These are phyloP conservation scores for Zalaria sp. DNA, from an alignment of 2,329 filamentous ascomycete genomes.

Conservation along the genomic window DNA sequence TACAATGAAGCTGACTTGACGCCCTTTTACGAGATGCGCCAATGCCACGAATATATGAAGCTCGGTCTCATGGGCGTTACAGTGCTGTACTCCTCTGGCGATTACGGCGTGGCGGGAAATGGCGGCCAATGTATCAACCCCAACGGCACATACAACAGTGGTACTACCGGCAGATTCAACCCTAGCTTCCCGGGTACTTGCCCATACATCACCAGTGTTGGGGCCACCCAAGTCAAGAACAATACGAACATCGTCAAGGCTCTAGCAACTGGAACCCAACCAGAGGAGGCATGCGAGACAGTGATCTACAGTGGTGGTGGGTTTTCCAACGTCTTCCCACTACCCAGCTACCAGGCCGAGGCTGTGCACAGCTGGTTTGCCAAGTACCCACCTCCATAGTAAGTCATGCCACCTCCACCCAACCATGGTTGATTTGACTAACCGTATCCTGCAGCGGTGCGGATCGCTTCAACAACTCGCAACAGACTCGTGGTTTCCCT, in stretches of 20 bases:
- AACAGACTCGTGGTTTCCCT: constrained; percentile 32
- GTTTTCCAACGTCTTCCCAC: constrained; percentile 35
- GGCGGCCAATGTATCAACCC: constrained; percentile 26
- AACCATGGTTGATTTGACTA: too few relatives aligned
- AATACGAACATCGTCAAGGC: constrained; percentile 23
- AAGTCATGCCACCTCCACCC: too few relatives aligned
- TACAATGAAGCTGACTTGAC: constrained; percentile 39
- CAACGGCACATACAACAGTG: constrained; percentile 15
- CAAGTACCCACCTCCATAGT: constrained; percentile 27
- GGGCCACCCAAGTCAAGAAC: constrained; percentile 33
- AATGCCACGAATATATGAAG: constrained; percentile 45
- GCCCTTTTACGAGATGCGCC: constrained; percentile 33
- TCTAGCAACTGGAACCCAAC: constrained; percentile 10
- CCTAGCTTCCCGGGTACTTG: constrained; percentile 34
- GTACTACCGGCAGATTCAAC: constrained; percentile 25
- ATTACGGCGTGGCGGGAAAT: constrained; percentile 24
- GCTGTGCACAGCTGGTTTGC: constrained; percentile 27
- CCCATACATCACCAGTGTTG: constrained; percentile 38
- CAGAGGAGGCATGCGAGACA: constrained; percentile 32
- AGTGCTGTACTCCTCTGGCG: constrained; percentile 37
- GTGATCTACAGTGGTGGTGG: constrained; percentile 34
- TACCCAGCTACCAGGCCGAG: constrained; percentile 32
- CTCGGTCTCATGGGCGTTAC: constrained; percentile 38
- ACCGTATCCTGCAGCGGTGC: constrained; percentile 10
- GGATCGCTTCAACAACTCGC: constrained; percentile 33